Conservation (phyloP, 352 stramenopile species). For the Phytophthora sansomeana region DNA sequence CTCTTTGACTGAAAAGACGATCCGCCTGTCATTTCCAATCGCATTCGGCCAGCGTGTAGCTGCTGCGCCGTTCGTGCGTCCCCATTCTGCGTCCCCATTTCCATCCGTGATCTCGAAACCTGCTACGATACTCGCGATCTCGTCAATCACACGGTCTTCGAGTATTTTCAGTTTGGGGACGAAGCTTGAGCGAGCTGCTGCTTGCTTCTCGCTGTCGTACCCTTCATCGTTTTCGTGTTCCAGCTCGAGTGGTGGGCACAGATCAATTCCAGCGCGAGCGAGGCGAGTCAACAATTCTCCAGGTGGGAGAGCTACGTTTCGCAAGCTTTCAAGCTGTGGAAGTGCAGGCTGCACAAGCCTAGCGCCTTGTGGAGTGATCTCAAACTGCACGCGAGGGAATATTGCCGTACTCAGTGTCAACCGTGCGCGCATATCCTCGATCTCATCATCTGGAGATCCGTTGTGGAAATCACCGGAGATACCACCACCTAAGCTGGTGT, state of each 20-base stretch:
- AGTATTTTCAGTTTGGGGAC: constrained; percentile 66
- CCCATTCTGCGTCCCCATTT: constrained; percentile 26
- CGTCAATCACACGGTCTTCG: constrained; percentile 76
- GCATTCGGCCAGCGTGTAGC: constrained; percentile 34
- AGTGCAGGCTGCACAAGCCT: constrained; percentile 60
- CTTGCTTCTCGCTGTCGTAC: constrained; percentile 38
- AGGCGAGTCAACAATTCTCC: constrained; percentile 69
- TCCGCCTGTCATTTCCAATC: constrained; percentile 56
- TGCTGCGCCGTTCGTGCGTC: constrained; percentile 20
- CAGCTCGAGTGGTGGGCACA: constrained; percentile 52
- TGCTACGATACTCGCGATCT: constrained; percentile 71
- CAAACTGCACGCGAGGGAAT: constrained; percentile 66
- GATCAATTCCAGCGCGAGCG: constrained; percentile 62
- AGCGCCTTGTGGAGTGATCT: constrained; percentile 69
- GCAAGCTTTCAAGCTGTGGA: constrained; percentile 52
- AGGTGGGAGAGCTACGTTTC: constrained; percentile 48
- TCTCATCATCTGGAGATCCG: constrained; percentile 10
- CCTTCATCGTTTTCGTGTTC: constrained; percentile 10
- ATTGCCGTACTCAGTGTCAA: constrained; percentile 68
- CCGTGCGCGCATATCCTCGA: constrained; percentile 39
- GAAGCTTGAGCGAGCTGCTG: constrained; percentile 36
- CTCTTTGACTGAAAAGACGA: constrained; percentile 80
- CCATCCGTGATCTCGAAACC: constrained; percentile 66
- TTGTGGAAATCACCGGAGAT: constrained; percentile 9
- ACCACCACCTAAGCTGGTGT: constrained; percentile 37